A percentile compares a stretch with the other conserved stretches of the same genome.
phyloP scores from a whole-genome alignment of 148 eudicot genomes.

The Dysphania ambrosioides region DNA sequence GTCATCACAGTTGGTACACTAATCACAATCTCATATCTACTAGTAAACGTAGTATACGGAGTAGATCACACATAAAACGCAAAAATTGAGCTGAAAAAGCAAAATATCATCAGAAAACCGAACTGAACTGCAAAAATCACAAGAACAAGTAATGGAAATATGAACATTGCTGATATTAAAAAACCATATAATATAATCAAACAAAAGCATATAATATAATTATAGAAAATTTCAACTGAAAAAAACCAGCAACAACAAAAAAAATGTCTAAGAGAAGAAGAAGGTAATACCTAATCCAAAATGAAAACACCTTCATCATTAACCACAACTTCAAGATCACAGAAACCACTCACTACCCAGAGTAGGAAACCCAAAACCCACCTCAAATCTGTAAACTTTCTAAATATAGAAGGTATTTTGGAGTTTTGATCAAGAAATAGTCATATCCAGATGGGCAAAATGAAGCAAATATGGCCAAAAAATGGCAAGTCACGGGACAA shows the following conservation, averaged over 20 bases:
- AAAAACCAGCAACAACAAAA: background rate
- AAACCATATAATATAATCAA: too few species aligned
- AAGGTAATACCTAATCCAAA: constrained; percentile 67
- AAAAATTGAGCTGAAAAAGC: too few species aligned
- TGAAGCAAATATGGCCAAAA: background rate
- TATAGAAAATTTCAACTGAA: too few species aligned
- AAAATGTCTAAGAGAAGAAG: background rate
- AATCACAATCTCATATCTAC: background rate
- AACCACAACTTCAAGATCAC: constrained; percentile 76
- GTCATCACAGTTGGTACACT: background rate
- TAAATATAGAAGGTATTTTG: too few species aligned
- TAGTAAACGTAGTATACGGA: background rate
- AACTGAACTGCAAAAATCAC: background rate
- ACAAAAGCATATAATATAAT: background rate
- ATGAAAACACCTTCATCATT: constrained; percentile 80
- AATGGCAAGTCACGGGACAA: background rate
- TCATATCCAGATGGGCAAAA: constrained; percentile 10
- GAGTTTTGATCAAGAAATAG: constrained; percentile 8
- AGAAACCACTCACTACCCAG: constrained; percentile 38
- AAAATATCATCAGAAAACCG: too few species aligned
- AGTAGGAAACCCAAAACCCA: constrained; percentile 24
- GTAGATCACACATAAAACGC: too few species aligned
- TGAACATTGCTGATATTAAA: background rate
- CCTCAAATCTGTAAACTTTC: constrained; percentile 28
- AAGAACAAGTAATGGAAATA: background rate